Evolutionary conservation across 2,329 filamentous ascomycete genomes (phyloP).

Genomic region (Sporothrix humicola): DNA sequence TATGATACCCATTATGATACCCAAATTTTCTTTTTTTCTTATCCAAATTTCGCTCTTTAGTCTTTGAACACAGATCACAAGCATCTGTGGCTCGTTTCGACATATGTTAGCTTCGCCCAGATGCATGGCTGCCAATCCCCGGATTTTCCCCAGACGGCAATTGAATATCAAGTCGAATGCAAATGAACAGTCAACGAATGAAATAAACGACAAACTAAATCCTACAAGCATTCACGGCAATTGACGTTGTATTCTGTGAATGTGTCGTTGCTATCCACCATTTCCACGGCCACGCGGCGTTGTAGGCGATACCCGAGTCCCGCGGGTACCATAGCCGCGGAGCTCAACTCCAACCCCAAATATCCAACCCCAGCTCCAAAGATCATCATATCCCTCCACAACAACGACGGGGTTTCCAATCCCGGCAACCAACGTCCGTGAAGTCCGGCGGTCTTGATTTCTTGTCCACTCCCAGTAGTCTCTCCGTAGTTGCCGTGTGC

Average conservation of each 20-base stretch:
- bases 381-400: no score
- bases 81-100: no score
- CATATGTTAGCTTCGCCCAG: no score
- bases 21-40: no score
- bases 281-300: not conserved
- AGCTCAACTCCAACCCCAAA: not conserved
- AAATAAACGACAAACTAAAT: not conserved
- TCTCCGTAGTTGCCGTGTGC: not conserved
- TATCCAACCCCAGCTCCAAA: not conserved
- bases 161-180: not conserved
- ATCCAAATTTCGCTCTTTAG: no score
- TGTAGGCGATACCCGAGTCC: not conserved
- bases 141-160: not conserved
- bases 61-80: no score
- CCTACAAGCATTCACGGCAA: not conserved
- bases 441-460: not conserved
- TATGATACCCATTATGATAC: no score
- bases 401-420: not conserved
- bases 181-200: no score
- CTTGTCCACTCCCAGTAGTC: not conserved
- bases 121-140: not conserved
- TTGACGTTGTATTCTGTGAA: not conserved
- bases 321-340: conserved; percentile 14
- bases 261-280: not conserved
- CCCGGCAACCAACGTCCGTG: not conserved